Conservation (phyloP, 2,329 filamentous ascomycete species). For the Pseudogymnoascus sp. region DNA sequence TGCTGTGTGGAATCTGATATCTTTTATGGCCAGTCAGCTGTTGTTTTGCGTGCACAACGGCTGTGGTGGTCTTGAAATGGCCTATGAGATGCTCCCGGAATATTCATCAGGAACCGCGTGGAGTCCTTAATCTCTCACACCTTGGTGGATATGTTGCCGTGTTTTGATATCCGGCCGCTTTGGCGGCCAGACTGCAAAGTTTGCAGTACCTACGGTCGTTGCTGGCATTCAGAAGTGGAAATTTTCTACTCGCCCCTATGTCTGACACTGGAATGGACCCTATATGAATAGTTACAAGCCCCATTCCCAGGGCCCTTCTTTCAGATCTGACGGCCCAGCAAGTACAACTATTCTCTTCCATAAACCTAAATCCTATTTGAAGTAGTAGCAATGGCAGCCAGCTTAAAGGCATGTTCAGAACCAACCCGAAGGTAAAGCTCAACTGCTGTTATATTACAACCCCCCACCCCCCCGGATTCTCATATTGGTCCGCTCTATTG, state of each 20-base stretch:
- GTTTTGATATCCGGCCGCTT: neutral
- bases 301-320: neutral
- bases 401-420: neutral
- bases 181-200: neutral
- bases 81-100: neutral
- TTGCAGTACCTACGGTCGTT: neutral
- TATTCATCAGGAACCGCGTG: neutral
- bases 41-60: neutral
- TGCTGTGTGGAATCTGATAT: conserved; percentile 7
- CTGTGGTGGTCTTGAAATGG: neutral
- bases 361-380: neutral
- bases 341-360: neutral
- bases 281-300: neutral
- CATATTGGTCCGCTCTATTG: neutral
- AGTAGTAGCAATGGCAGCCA: neutral
- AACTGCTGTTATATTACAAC: neutral
- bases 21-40: neutral
- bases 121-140: neutral
- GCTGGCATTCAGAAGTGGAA: neutral
- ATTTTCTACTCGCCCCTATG: neutral
- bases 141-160: conserved; percentile 1
- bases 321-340: neutral
- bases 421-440: neutral
- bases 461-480: neutral
- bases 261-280: neutral